Conservation (phyloP, 202 grass and related monocot genomes). For the Setaria italica region DNA sequence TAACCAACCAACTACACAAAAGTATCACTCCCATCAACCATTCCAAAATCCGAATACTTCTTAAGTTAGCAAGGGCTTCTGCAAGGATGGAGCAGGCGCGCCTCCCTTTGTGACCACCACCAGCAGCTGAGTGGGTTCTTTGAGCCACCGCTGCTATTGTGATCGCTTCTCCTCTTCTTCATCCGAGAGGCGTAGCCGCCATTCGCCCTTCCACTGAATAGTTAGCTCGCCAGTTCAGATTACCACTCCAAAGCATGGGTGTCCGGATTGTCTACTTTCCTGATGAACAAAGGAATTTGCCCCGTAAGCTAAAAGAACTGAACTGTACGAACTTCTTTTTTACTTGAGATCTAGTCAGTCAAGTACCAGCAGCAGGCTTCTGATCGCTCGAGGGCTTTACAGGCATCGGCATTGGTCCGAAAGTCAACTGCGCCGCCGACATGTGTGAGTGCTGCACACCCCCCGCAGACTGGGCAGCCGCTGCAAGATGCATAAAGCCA, state of each 20-base stretch:
- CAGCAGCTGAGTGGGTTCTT: conserved; percentile 13
- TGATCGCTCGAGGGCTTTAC: conserved; percentile 70
- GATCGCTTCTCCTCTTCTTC: conserved; percentile 26
- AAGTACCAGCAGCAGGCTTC: conserved; percentile 84
- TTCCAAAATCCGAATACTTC: conserved; percentile 26
- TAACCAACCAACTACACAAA: conserved; percentile 63
- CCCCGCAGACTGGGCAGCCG: conserved; percentile 48
- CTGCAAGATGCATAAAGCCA: conserved; percentile 54
- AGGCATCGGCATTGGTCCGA: conserved; percentile 55
- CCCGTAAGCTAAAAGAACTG: conserved; percentile 35
- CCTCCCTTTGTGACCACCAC: conserved; percentile 18
- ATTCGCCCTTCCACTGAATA: conserved; percentile 2
- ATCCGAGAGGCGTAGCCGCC: not conserved
- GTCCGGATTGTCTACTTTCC: conserved; percentile 45
- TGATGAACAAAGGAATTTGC: not conserved
- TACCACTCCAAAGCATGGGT: not conserved
- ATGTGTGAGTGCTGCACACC: conserved; percentile 58
- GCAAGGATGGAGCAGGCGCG: conserved; percentile 33
- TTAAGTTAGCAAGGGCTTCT: conserved; percentile 20
- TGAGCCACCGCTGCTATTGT: not conserved
- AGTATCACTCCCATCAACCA: conserved; percentile 59
- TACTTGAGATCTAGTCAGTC: not conserved
- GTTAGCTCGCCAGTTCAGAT: conserved; percentile 2
- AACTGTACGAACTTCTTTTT: not conserved
- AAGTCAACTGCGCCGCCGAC: conserved; percentile 56